Conservation (phyloP, 2,329 filamentous ascomycete species). For the Ceratocystis destructans region DNA sequence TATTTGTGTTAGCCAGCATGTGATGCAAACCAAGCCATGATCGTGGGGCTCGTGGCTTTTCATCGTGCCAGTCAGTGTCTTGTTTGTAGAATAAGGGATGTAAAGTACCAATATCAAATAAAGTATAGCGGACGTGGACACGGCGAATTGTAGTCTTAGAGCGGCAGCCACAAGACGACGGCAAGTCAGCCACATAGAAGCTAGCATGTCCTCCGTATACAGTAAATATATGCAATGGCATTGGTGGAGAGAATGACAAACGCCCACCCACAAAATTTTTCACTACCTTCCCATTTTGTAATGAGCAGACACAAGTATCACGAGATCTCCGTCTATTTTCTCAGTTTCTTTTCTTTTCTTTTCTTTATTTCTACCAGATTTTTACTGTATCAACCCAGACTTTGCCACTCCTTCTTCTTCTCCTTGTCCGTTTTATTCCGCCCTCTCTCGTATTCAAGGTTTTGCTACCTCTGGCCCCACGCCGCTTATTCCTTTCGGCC, state of each 20-base stretch:
- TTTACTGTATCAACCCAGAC: not conserved
- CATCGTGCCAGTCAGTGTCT: no score
- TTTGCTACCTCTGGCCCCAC: not conserved
- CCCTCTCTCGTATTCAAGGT: slow-evolving; percentile 1
- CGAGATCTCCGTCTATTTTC: not conserved
- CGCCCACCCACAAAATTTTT: not conserved
- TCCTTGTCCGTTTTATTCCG: not conserved
- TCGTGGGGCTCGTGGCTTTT: no score
- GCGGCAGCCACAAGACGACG: no score
- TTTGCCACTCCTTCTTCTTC: not conserved
- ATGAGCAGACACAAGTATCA: not conserved
- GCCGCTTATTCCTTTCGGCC: not conserved
- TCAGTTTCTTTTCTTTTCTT: not conserved
- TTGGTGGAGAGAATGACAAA: not conserved
- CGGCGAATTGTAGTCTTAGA: no score
- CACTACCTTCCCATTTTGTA: not conserved
- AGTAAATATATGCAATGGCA: no score
- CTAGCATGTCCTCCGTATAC: no score
- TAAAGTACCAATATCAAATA: no score
- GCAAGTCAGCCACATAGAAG: no score
- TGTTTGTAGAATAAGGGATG: no score
- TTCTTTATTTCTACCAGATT: not conserved
- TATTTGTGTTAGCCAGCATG: no score
- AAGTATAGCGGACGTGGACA: no score
- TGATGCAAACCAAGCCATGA: no score